Base-by-base conservation (phyloP, 1,139 yeast genomes). In the Nakaseomyces uthaithaninus region DNA sequence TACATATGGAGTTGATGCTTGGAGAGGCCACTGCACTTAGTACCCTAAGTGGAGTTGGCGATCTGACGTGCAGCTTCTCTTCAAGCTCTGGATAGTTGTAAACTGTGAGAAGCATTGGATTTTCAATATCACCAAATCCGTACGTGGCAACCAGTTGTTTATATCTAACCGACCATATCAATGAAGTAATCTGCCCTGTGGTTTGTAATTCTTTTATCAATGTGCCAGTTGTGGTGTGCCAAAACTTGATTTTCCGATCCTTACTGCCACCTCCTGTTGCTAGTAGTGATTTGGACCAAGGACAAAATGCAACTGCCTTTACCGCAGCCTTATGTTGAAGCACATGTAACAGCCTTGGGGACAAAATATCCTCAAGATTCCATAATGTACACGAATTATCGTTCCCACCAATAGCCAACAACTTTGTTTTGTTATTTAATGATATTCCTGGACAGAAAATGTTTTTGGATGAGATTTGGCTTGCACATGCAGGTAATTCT, bases 241-340 rank as follows among this genome's bases (percentile, higher is more conserved):
- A 87, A 55, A 86, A 84, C 40, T 86, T 66, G 11, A 68, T 64
- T 18, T 67, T 68, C 66, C 82, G 69, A 56, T 83, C 94, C 42
- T 79, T 75, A 19, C 84, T 77, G 0, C 94, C 94, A 16, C 89
- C 94, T 0, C 94, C 94, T 0, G 93, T 82, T 7, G 86, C 93
- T 40, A 83, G 62, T 20, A 83, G 60, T 33, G 80, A 74, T 40
- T 72, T 74, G 46, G 83, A 80, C 76, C 81, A 80, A 0, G 94
- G 94, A 57, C 93, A 82, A 66, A 79, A 83, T 18, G 85, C 76
- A 45, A 83, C 67, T 0, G 93, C 93, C 57, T 83, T 83, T 0
- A 83, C 87, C 0, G 94, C 94, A 0, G 94, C 93, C 33, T 69
- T 68, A 54, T 83, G 94, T 1, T 70, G 72, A 24, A 83, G 62